Conservation (phyloP, 208 protist species). For the Phytomonas serpens region DNA sequence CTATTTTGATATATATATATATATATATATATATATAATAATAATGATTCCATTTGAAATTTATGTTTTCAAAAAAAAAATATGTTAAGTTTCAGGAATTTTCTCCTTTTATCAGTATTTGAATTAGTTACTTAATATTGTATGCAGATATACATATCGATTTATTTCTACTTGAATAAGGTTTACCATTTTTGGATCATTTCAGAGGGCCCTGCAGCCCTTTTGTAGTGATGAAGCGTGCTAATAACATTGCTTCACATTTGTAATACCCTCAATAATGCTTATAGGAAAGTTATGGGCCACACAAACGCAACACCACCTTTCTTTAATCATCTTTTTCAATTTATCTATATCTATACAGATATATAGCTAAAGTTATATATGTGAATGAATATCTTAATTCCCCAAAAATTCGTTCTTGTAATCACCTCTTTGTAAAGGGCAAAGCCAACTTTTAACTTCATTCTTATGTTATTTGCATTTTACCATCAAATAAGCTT, state of each 20-base stretch:
- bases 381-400: background rate
- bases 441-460: background rate
- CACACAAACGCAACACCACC: background rate
- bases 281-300: background rate
- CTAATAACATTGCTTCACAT: background rate
- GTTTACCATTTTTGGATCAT: slow-evolving; percentile 3
- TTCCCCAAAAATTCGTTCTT: background rate
- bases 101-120: background rate
- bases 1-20: too few species aligned
- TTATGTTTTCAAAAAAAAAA: background rate
- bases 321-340: slow-evolving; percentile 4
- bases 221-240: background rate
- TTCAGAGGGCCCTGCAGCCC: background rate
- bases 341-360: slow-evolving; percentile 4
- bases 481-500: background rate
- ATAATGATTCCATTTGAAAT: too few species aligned
- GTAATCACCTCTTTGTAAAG: background rate
- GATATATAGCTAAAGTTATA: too few species aligned
- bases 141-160: background rate
- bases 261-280: background rate
- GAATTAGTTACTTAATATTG: background rate
- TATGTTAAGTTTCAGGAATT: background rate
- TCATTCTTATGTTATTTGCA: slow-evolving; percentile 4
- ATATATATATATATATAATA: too few species aligned
- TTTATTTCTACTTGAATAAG: slow-evolving; percentile 10